Conservation (phyloP, 1,284 basidiomycete species). For the Malassezia vespertilionis region DNA sequence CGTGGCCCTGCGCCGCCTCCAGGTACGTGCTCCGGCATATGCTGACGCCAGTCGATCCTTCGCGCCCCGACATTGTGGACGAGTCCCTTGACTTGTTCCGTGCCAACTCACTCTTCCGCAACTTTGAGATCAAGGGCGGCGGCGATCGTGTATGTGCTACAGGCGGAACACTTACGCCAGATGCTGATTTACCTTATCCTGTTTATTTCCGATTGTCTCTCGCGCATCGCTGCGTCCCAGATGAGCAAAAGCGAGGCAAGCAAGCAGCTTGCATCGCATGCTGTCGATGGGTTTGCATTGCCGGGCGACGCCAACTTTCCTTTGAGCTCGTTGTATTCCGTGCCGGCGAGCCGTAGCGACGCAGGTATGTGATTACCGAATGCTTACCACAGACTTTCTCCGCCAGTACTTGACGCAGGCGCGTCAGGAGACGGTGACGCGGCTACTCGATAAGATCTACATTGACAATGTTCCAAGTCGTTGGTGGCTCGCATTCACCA, state of each 20-base stretch:
- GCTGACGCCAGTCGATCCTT: constrained; percentile 57
- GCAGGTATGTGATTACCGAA: constrained; percentile 56
- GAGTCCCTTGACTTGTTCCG: constrained; percentile 95
- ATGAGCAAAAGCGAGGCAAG: constrained; percentile 60
- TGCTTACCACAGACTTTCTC: constrained; percentile 58
- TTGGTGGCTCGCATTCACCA: constrained; percentile 98
- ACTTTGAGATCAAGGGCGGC: constrained; percentile 97
- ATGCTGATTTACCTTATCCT: constrained; percentile 92
- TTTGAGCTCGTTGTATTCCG: constrained; percentile 79
- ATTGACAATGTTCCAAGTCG: constrained; percentile 82
- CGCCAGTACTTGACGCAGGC: constrained; percentile 84
- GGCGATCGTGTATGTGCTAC: constrained; percentile 63
- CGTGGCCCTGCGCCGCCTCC: constrained; percentile 73
- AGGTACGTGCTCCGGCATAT: constrained; percentile 52
- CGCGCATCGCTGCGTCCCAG: constrained; percentile 48
- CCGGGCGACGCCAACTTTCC: constrained; percentile 94
- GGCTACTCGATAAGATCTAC: constrained; percentile 79
- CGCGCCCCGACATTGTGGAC: constrained; percentile 79
- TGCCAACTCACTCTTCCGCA: constrained; percentile 96
- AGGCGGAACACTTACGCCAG: constrained; percentile 12
- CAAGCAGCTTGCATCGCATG: constrained; percentile 77
- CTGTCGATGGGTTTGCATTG: constrained; percentile 76
- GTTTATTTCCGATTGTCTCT: constrained; percentile 92
- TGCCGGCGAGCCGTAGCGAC: constrained; percentile 66
- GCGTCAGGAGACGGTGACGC: constrained; percentile 75